Conservation (phyloP, 176 grass and related monocot species). For the Oryza meridionalis region DNA sequence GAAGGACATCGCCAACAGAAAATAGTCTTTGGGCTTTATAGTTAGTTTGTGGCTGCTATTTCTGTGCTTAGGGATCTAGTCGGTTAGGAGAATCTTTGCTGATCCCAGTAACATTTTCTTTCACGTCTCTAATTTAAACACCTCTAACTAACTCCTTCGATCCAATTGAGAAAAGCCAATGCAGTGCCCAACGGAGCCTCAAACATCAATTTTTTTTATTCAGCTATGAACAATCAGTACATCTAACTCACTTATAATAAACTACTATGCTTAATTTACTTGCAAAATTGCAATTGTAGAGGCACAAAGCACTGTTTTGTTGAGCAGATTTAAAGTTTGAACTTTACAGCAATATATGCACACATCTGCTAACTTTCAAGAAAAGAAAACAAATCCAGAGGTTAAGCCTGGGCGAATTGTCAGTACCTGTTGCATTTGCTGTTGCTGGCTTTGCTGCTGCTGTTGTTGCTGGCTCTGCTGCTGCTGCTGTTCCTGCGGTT, state of each 20-base stretch:
- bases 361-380: constrained; percentile 17
- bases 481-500: constrained; percentile 80
- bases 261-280: background rate
- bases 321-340: constrained; percentile 13
- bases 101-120: no score
- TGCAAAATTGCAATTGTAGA: background rate
- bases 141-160: no score
- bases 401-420: background rate
- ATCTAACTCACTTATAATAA: background rate
- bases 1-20: no score
- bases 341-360: background rate
- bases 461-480: constrained; percentile 69
- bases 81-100: no score
- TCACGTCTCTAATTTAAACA: no score
- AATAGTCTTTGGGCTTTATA: background rate
- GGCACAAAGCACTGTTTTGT: constrained; percentile 4
- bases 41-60: background rate
- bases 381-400: constrained; percentile 21
- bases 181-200: no score
- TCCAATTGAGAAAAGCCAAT: no score
- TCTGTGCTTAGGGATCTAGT: background rate
- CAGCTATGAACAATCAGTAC: background rate
- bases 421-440: constrained; percentile 82
- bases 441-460: constrained; percentile 69
- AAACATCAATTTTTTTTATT: background rate